A percentile compares a stretch with the other conserved stretches of the same genome.
These are phyloP conservation scores for Calonectria montana DNA, from an alignment of 2,329 filamentous ascomycete genomes.

Conservation along the genomic window DNA sequence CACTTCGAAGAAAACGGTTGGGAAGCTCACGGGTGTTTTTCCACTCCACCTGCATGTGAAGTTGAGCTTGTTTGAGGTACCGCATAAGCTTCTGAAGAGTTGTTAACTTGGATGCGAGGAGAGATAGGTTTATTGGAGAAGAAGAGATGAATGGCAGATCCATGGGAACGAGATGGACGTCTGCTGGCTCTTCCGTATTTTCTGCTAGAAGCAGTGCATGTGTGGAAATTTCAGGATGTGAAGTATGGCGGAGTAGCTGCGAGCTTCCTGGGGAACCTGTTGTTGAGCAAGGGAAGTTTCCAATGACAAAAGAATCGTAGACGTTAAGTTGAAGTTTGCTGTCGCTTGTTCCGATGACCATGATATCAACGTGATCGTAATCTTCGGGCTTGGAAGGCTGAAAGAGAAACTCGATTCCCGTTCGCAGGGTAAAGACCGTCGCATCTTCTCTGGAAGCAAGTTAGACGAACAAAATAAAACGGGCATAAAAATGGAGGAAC, in stretches of 20 bases:
- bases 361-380: constrained; percentile 81
- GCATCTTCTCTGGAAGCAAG: constrained; percentile 58
- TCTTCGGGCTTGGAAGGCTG: constrained; percentile 71
- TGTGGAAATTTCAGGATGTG: constrained; percentile 79
- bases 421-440: constrained; percentile 75
- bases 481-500: neutral
- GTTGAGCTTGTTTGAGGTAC: constrained; percentile 84
- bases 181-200: constrained; percentile 45
- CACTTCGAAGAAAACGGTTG: constrained; percentile 78
- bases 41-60: constrained; percentile 85
- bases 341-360: constrained; percentile 78
- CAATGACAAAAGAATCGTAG: constrained; percentile 87
- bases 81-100: constrained; percentile 87
- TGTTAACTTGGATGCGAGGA: constrained; percentile 88
- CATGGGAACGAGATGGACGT: constrained; percentile 74
- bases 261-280: constrained; percentile 40
- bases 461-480: constrained; percentile 20
- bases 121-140: constrained; percentile 82
- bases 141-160: constrained; percentile 86
- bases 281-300: constrained; percentile 67
- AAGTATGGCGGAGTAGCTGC: constrained; percentile 70
- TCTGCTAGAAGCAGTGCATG: constrained; percentile 75
- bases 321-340: constrained; percentile 82
- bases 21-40: constrained; percentile 85
- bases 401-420: constrained; percentile 77